Base-by-base conservation (phyloP, 768 basidiomycete genomes). In the Pisolithus tinctorius region DNA sequence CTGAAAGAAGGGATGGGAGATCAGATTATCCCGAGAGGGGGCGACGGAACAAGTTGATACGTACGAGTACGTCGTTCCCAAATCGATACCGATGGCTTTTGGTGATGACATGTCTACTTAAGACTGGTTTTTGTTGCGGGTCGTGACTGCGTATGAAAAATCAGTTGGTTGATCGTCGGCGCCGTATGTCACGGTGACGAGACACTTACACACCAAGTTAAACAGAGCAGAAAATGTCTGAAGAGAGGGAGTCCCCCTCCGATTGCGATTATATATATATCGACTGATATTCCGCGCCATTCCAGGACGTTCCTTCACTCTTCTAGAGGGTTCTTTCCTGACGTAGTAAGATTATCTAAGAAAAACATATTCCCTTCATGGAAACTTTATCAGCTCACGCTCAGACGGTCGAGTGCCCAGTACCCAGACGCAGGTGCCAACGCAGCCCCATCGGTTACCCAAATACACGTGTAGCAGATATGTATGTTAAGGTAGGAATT, bases 31-130 rank as follows among this genome's bases (percentile, higher is more conserved):
- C 55, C 52, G 41, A 45, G 41, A 54, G 42, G 50, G 25, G 45
- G 11, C 43, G 58, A 27, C 51, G 44, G 58, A 39, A 4, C 9
- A 38, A 43, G 48, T 30, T 26, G 16, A 17, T 10, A 78, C 86
- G 58, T 67, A 90, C 88, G 88, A 91, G 79, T 91, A 91, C 48
- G 93, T 96, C 55, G 93, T 95, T 62, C 88, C 88, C 60, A 91
- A 78, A 79, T 92, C 88, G 66, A 92, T 92, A 71, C 88, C 88
- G 67, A 92, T 81, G 58, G 88, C 88, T 82, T 92, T 92, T 66
- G 34, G 11, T 4, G 5, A 3, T 4, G 82, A 71, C 80, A 82
- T 81, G 60, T 52, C 56, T 54, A 49, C 13, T 9, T n/a, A 57
- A 45, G 41, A 23, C 40, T 11, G 48, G 50, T 49, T 49, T 49